Evolutionary conservation across 257 asterid species (phyloP), one percentile per base, ranked within the genome.

Genomic region (Phtheirospermum japonicum): DNA sequence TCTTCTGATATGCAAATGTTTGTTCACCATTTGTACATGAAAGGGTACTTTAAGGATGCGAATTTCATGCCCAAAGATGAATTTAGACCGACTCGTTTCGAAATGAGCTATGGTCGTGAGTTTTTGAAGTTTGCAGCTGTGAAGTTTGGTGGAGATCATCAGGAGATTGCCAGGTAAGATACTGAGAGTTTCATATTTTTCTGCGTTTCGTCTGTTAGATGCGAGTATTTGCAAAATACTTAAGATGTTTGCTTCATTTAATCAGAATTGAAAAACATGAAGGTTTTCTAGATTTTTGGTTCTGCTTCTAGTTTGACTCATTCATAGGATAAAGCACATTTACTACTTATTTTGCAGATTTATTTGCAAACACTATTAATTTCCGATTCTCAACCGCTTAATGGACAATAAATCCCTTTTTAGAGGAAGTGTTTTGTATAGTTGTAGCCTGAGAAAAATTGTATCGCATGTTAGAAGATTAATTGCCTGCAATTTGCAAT

Each of bases 81-180:
- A 75, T 77, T 84, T 63, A 88, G 84, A 59, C 9, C 59, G 16
- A 68, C 79, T 34, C 65, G 73, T 53, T 91, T 88, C 12, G 79
- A 76, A 79, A 56, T 34, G 67, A 71, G 87, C 30, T 81, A 79
- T 66, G 85, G 79, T 31, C 86, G 88, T 10, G 79, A 75, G 9
- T 84, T 73, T 70, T 64, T 91, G 13, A 81, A 80, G 79, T 71
- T 33, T 28, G 94, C 85, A 11, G 94, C 94, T 9, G 76, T 67
- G 55, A 79, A 77, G 50, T 86, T 88, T 73, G 96, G 90, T 1
- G 75, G 56, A 61, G 85, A 88, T 62, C 81, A 86, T 62, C 83
- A 69, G 66, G 86, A 84, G 66, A 70, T 91, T 69, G 84, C 92
- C 40, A 80, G 83, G 98, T 88, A 76, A 82, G 91, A 11, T 64